Base-by-base conservation (phyloP, 2,329 filamentous ascomycete genomes). In the Coniochaeta pulveracea region DNA sequence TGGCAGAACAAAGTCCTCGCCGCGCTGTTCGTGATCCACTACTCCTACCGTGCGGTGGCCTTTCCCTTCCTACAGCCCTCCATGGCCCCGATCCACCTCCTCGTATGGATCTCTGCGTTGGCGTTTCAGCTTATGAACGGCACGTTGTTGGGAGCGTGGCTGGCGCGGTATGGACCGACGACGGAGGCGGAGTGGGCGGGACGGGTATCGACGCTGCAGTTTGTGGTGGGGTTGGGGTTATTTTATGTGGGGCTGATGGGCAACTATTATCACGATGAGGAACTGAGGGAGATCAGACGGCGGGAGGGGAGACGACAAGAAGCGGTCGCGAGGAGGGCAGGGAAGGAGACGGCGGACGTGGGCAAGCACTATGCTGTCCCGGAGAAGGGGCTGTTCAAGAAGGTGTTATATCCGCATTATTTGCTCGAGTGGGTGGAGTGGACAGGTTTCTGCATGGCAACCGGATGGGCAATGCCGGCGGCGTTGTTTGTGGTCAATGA, bases 361-460 rank as follows among this genome's bases (percentile, higher is more conserved):
- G 71, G 82, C 28, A 93, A 91, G 60, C 73, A 93, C 40, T 96
- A 96, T 54, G 76, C 83, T 60, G 72, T 98, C 34, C 91, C 91
- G 0, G 65, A 84, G 49, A 80, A 80, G 33, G 86, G 88, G 1
- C 58, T 94, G 32, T 98, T 96, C 58, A 66, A 70, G 43, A 80
- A 77, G 47, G 72, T 94, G 50, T 67, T 96, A 38, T 94, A 80
- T 55, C 86, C 91, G 43, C 91, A 98, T 55, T 98, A 95, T 55
- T 66, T 93, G n/a, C 82, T 80, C 51, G 91, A 98, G 61, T 98
- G 91, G 91, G 54, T 94, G 34, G 91, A 98, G 65, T 98, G 91
- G 91, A 56, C 71, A 4, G 91, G 91, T 0, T 98, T 86, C 55
- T 86, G 80, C 64, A 71, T 94, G 54, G 71, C 82, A 44, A 71